These are phyloP conservation scores for Afroboletus lepidellus DNA, from an alignment of 1,284 basidiomycete species.

Conservation along the genomic window DNA sequence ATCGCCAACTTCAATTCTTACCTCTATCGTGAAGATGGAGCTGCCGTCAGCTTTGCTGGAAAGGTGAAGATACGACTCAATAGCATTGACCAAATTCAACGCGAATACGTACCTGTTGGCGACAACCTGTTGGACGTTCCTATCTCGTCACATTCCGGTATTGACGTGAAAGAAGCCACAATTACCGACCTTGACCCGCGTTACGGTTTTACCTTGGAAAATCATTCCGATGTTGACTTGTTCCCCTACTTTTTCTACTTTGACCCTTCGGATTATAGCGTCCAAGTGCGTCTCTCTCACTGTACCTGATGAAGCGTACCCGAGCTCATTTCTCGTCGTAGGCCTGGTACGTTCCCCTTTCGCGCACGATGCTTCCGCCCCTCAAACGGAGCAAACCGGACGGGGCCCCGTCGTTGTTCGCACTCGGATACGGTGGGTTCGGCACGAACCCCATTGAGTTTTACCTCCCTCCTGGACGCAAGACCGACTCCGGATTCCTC, in stretches of 20 bases:
- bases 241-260: constrained; percentile 28
- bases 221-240: constrained; percentile 18
- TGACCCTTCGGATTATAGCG: constrained; percentile 24
- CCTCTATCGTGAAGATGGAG: constrained; percentile 15
- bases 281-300: constrained; percentile 14
- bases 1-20: constrained; percentile 24
- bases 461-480: constrained; percentile 7
- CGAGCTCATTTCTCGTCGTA: not conserved
- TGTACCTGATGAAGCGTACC: not conserved
- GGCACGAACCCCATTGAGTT: constrained; percentile 25
- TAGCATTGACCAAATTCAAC: not conserved
- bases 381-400: constrained; percentile 1
- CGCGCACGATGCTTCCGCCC: constrained; percentile 8
- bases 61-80: constrained; percentile 13
- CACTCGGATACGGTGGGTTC: constrained; percentile 24
- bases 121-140: constrained; percentile 11
- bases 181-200: constrained; percentile 12
- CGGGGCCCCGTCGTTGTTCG: constrained; percentile 15
- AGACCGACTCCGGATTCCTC: constrained; percentile 21
- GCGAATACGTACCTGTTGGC: constrained; percentile 8
- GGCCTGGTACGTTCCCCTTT: constrained; percentile 21
- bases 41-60: constrained; percentile 9
- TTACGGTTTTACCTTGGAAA: constrained; percentile 24
- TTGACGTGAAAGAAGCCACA: constrained; percentile 8
- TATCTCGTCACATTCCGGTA: constrained; percentile 1